These are phyloP conservation scores for Mucor sp. DNA, from an alignment of 371 early-diverging fungal genomes.

Conservation along the genomic window DNA sequence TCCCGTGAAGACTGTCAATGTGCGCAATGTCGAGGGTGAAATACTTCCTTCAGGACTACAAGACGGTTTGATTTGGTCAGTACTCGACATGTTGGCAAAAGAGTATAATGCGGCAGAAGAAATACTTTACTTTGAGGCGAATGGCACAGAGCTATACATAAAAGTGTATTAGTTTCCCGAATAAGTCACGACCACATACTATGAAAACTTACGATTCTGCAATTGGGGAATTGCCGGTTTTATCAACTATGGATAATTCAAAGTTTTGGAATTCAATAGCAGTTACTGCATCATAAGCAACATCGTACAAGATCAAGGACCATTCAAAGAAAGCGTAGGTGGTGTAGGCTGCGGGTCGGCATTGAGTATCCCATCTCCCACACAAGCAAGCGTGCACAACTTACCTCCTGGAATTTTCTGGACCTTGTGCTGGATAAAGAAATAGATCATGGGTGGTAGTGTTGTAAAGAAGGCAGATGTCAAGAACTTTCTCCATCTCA, in stretches of 20 bases:
- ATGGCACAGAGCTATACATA: constrained; percentile 18
- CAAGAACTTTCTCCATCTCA: constrained; percentile 46
- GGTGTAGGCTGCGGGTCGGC: constrained; percentile 63
- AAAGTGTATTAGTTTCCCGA: constrained; percentile 10
- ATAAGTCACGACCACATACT: background rate
- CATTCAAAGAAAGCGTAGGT: constrained; percentile 85
- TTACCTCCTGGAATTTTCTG: constrained; percentile 70
- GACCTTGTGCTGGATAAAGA: constrained; percentile 79
- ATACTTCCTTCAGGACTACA: constrained; percentile 42
- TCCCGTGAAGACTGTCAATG: constrained; percentile 25
- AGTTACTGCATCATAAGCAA: constrained; percentile 77
- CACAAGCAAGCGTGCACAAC: background rate
- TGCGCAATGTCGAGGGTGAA: constrained; percentile 35
- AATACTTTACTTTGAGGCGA: constrained; percentile 24
- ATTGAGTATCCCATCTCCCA: background rate
- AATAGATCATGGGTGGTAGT: constrained; percentile 76
- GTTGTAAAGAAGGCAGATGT: constrained; percentile 65
- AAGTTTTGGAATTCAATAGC: constrained; percentile 68
- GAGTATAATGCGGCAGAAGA: background rate
- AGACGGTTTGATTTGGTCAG: background rate
- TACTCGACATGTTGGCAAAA: constrained; percentile 8
- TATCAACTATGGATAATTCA: constrained; percentile 55
- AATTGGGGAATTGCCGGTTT: constrained; percentile 28
- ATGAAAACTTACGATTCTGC: constrained; percentile 21
- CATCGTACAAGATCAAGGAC: constrained; percentile 78